Conservation (phyloP, 495 filamentous ascomycete genomes). For the Astrocystis sublimbata region DNA sequence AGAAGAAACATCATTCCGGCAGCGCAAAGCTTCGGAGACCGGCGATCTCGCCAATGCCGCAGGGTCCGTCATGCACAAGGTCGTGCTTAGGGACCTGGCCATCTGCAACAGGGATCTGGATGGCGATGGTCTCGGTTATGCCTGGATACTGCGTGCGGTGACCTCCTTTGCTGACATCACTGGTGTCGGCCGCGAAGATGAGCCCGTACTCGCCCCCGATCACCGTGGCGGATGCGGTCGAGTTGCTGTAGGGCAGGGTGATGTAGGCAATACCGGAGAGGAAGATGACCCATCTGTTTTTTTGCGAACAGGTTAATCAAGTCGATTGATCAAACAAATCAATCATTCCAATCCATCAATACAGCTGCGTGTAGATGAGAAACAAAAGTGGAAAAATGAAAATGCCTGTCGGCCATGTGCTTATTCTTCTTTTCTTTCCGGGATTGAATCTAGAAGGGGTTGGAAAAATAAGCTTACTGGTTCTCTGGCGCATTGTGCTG, state of each 20-base stretch:
- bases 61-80: constrained; percentile 35
- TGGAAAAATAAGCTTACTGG: constrained; percentile 42
- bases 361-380: no score
- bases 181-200: constrained; percentile 53
- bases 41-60: constrained; percentile 14
- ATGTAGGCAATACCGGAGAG: constrained; percentile 53
- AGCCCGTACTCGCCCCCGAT: constrained; percentile 48
- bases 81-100: constrained; percentile 43
- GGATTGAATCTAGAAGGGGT: no score
- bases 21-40: constrained; percentile 14
- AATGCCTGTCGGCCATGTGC: no score
- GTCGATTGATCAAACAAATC: neutral
- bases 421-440: no score
- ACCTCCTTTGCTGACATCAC: constrained; percentile 46
- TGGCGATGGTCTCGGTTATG: constrained; percentile 38
- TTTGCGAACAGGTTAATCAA: neutral
- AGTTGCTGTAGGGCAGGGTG: constrained; percentile 49
- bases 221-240: constrained; percentile 38
- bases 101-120: constrained; percentile 45
- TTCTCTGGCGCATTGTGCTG: constrained; percentile 51
- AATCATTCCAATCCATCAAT: neutral
- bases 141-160: constrained; percentile 54
- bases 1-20: neutral
- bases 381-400: no score
- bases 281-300: constrained; percentile 52